Base-by-base conservation (phyloP, 169 alveolate genomes). In the Plasmodium gaboni region DNA sequence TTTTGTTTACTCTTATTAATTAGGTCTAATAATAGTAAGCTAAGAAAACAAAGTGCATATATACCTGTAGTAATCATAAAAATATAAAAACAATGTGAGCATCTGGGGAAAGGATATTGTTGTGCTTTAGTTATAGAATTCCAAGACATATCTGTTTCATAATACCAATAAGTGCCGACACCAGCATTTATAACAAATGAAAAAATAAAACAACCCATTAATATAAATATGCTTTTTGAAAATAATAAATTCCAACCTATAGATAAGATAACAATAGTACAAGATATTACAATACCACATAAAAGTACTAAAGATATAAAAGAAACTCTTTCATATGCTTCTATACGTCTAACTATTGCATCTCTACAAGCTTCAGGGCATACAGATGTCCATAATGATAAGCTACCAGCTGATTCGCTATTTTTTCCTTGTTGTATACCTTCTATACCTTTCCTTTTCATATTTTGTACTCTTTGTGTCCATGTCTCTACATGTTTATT, bases 61-160 rank as follows among this genome's bases (percentile, higher is more conserved):
- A 65, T 60, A 17, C 68, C 53, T 0, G 89, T 78, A 9, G 89
- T 78, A 24, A 63, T 51, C 68, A 78, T 65, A 64, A 78, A 78
- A 42, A 78, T 64, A n/a, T 78, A 78, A 32, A 78, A 78, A 32
- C 89, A 64, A 26, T 78, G 67, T 22, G 89, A 78, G 15, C 89
- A 78, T 65, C 48, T 64, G 10, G 89, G 89, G 19, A 78, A 78
- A 15, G 89, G 89, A 65, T 50, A 78, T 57, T 64, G 78, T n/a
- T 78, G 89, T 38, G 76, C 74, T 15, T 65, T 65, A 4, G 89
- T 64, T 0, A 78, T 76, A 24, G 67, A 17, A 6, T 78, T 78
- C 89, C 89, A 78, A 2, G 89, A 78, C 10, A 78, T 24, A 57
- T 78, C 89, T 4, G 89, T 78, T 44, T 78, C 89, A 57, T 78